A percentile compares a stretch with the other conserved stretches of the same genome.
Evolutionary conservation across 192 early-diverging fungal genomes (phyloP).

Genomic region (Glomus cerebriforme): DNA sequence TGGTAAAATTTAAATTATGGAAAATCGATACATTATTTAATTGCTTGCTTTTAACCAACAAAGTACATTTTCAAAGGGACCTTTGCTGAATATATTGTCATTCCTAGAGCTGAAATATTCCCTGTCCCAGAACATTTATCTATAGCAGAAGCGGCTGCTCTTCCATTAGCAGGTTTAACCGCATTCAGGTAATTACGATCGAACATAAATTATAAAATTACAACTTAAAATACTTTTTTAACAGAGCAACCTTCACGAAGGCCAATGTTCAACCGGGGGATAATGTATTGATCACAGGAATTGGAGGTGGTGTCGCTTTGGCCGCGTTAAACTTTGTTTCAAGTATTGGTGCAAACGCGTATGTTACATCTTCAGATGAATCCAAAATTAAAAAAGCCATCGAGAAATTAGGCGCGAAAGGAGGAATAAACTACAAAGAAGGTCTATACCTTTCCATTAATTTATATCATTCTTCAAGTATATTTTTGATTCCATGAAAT

Average conservation of each 20-base stretch:
- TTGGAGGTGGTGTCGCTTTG: constrained; percentile 76
- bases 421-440: constrained; percentile 71
- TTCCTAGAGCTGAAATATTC: constrained; percentile 40
- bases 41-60: too few species aligned
- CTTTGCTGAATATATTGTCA: not conserved
- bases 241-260: constrained; percentile 63
- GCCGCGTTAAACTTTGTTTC: constrained; percentile 67
- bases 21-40: constrained; percentile 36
- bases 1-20: constrained; percentile 50
- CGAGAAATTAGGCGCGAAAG: constrained; percentile 58
- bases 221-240: too few species aligned
- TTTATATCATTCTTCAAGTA: not conserved
- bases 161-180: constrained; percentile 70
- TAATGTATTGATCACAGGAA: constrained; percentile 69
- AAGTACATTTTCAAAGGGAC: not conserved
- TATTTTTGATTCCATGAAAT: not conserved
- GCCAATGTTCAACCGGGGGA: constrained; percentile 53
- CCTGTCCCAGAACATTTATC: constrained; percentile 61
- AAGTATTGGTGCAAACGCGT: constrained; percentile 67
- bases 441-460: constrained; percentile 35
- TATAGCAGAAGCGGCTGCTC: constrained; percentile 61
- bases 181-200: constrained; percentile 34
- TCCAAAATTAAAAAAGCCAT: constrained; percentile 66
- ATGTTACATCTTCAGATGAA: constrained; percentile 65
- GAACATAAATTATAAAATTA: not conserved